Base-by-base conservation (phyloP, 2,329 filamentous ascomycete species). In the Furcasterigmium furcatum region DNA sequence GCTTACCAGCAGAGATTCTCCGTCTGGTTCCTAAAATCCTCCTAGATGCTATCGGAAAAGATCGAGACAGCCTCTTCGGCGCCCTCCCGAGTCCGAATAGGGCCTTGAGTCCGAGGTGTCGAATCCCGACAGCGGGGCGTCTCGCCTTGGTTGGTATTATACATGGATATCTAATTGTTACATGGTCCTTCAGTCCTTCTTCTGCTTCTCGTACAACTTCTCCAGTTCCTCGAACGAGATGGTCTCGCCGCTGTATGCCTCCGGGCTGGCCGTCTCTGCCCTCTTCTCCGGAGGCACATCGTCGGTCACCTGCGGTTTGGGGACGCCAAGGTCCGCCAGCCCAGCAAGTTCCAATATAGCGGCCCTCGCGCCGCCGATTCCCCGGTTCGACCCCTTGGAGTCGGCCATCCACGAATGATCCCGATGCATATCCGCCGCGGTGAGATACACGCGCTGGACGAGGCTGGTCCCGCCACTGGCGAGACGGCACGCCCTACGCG, bases 271-370 rank as follows among this genome's bases (percentile, higher is more conserved):
- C 39, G 45, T 45, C 43, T 49, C 34, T 1, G 48, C 46, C 27
- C 48, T 47, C 12, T n/a, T 39, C 38, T 47, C 44, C 14, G 38
- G 14, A 22, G 21, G 21, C 27, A 27, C 22, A 8, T n/a, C 39
- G 22, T 36, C 40, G 5, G 20, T 20, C 36, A n/a, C 38, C 21
- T 39, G 18, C 4, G 21, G 19, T 14, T 25, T 7, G 2, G 42
- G 29, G 18, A 34, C 41, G 13, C 48, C 29, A 18, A 39, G 41
- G 29, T 48, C 29, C 19, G 38, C 47, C 6, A 69, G 61, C 4
- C 68, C 70, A 2, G 67, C 67, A 59, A 72, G 64, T 39, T 69
- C 65, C 22, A 73, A 40, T 9, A 72, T 63, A 10, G 66, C 68
- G 19, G 59, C 52, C 43, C 68, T 57, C 22, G 65, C 67, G 8